Conservation (phyloP, 2,329 filamentous ascomycete species). For the Pyricularia sp. region DNA sequence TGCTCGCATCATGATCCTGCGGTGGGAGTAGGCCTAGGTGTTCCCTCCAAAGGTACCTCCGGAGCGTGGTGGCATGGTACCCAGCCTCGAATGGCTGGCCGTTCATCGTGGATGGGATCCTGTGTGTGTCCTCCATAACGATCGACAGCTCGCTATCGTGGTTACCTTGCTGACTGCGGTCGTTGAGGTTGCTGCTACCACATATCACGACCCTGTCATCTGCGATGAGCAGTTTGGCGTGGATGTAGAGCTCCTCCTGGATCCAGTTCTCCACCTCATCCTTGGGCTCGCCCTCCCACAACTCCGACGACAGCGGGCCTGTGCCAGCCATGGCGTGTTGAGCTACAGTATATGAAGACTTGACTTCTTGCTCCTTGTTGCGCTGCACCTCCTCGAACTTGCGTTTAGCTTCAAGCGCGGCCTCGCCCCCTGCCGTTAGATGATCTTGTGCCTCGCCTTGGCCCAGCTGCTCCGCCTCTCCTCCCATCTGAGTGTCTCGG, state of each 20-base stretch:
- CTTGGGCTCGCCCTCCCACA: slow-evolving; percentile 67
- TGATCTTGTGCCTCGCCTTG: slow-evolving; percentile 24
- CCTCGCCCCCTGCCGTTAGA: slow-evolving; percentile 26
- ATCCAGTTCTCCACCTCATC: slow-evolving; percentile 82
- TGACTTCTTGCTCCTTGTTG: slow-evolving; percentile 21
- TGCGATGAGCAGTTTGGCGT: slow-evolving; percentile 81
- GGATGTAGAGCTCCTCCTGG: slow-evolving; percentile 93
- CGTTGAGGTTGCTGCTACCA: slow-evolving; percentile 85
- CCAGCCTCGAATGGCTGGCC: slow-evolving; percentile 66
- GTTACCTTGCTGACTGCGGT: slow-evolving; percentile 75
- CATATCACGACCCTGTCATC: slow-evolving; percentile 82
- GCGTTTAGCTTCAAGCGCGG: slow-evolving; percentile 36
- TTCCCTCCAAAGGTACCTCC: slow-evolving; percentile 82
- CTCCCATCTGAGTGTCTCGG: slow-evolving; percentile 39
- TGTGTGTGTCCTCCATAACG: slow-evolving; percentile 75
- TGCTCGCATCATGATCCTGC: slow-evolving; percentile 61
- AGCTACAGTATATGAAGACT: slow-evolving; percentile 45
- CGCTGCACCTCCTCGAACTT: slow-evolving; percentile 41
- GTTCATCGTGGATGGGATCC: slow-evolving; percentile 65
- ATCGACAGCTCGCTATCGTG: slow-evolving; percentile 90
- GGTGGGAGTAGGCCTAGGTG: slow-evolving; percentile 76
- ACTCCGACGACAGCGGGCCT: slow-evolving; percentile 55
- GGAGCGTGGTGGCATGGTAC: slow-evolving; percentile 69
- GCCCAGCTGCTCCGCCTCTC: slow-evolving; percentile 21
- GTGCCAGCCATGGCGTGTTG: slow-evolving; percentile 71